Evolutionary conservation across 176 grass and related monocot genomes (phyloP), one percentile per base, ranked within the genome.

Genomic region (Triticum turgidum): DNA sequence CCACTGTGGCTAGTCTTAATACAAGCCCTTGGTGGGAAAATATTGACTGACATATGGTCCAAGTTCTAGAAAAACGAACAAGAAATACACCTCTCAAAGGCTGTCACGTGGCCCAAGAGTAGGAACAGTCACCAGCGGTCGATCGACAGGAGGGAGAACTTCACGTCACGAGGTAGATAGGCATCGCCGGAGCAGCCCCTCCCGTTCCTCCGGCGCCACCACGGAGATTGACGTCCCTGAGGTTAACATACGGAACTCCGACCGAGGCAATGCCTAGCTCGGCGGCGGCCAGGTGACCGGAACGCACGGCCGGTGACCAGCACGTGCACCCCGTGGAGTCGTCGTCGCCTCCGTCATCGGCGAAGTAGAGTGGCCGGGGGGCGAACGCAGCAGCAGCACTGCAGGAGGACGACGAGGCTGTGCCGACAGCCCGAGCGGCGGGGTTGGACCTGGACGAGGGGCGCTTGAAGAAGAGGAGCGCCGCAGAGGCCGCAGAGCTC

Each of bases 131-230:
- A 12, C 49, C 49, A 52, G 49, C 14, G 5, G 5, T 52, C 49
- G 49, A 49, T 51, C 47, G 12, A 49, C 45, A 49, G 45, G 45
- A 1, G 45, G 51, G 64, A 7, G 45, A 77, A 80, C 74, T 25
- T 91, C 83, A 95, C 1, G 86, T 95, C 13, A 95, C 90, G 45
- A 95, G 90, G 86, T 95, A 95, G 76, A 95, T 84, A 44, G 93
- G 93, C 83, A 83, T 78, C 24, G 86, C 44, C 79, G 64, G 63
- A 9, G 73, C 49, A 22, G 3, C 59, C 29, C 9, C 32, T 74
- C n/a, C 20, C 21, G 22, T 49, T 38, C 39, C 27, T 7, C 12
- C n/a, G 73, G 2, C 22, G 2, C 21, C 51, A 4, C 63, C 11
- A 20, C 14, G 12, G 47, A 73, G 22, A 66, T 76, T 11, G 85